These are phyloP conservation scores for Salix koriyanagi DNA, from an alignment of 345 rosid genomes.

Conservation along the genomic window DNA sequence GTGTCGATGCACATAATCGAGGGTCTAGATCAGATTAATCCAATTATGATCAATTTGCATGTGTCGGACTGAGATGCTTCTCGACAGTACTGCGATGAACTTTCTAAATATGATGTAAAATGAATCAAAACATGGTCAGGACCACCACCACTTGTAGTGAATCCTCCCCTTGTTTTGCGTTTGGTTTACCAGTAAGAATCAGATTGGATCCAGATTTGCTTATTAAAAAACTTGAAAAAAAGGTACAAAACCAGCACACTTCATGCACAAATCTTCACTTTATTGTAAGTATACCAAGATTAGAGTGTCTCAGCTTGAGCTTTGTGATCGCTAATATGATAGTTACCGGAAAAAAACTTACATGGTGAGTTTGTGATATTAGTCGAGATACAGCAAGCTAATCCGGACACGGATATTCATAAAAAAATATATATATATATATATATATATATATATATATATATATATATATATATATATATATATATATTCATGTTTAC, in stretches of 20 bases:
- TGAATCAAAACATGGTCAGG: background rate
- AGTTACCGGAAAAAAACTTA: rapidly evolving
- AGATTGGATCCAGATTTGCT: background rate
- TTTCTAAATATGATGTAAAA: background rate
- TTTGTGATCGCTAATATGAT: too few species aligned
- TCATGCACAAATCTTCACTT: background rate
- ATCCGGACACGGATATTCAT: rapidly evolving
- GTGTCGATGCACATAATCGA: constrained; percentile 14
- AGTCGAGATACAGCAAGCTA: rapidly evolving
- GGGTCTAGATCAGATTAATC: background rate
- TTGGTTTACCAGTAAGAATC: background rate
- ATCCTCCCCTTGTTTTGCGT: constrained; percentile 7
- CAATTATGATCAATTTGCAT: background rate
- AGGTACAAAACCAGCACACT: background rate
- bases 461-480: too few species aligned
- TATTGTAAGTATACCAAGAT: background rate
- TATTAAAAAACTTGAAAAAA: background rate
- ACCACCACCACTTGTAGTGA: background rate
- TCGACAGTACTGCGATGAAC: background rate
- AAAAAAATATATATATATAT: too few species aligned
- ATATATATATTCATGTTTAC: background rate
- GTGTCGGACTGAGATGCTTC: background rate
- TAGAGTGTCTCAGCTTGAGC: too few species aligned
- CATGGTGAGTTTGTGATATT: background rate
- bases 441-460: too few species aligned